These are phyloP conservation scores for Gossypium gossypioides DNA, from an alignment of 441 rosid species.

Conservation along the genomic window DNA sequence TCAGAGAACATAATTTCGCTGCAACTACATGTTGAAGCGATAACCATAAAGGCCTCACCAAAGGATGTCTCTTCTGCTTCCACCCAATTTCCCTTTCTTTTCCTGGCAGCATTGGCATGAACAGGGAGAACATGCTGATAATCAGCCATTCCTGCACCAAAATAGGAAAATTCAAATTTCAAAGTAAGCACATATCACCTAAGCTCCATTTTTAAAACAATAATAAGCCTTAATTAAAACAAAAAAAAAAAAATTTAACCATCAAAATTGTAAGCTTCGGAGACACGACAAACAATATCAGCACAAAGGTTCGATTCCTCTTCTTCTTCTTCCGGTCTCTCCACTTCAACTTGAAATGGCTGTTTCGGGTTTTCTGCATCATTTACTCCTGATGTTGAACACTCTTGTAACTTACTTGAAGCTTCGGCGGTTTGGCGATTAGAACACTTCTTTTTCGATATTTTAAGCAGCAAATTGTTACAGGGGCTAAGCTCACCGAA, in stretches of 20 bases:
- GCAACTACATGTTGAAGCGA: not conserved
- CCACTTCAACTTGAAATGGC: conserved; percentile 18
- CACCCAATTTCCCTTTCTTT: conserved; percentile 56
- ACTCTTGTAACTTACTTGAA: not conserved
- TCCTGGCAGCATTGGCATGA: conserved; percentile 62
- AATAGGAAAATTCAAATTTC: not conserved
- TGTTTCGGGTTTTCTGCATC: conserved; percentile 8
- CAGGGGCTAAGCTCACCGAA: conserved; percentile 56
- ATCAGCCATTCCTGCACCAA: conserved; percentile 71
- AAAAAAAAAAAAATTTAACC: conserved; percentile 30
- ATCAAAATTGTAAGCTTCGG: conserved; percentile 65
- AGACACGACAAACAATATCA: conserved; percentile 58
- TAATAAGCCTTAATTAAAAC: not conserved
- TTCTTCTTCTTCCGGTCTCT: conserved; percentile 19
- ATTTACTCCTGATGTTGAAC: conserved; percentile 14
- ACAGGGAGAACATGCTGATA: conserved; percentile 89
- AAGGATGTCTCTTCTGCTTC: conserved; percentile 41
- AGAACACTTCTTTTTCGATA: conserved; percentile 36
- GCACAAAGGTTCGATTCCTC: conserved; percentile 34
- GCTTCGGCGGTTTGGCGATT: conserved; percentile 20
- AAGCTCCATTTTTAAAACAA: conserved; percentile 1
- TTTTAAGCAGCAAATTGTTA: conserved; percentile 45
- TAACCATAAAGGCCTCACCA: conserved; percentile 30
- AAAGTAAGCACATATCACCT: conserved; percentile 7
- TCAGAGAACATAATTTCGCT: not conserved